Base-by-base conservation (phyloP, 305 asterid genomes). In the Stenogyne calaminthoides region DNA sequence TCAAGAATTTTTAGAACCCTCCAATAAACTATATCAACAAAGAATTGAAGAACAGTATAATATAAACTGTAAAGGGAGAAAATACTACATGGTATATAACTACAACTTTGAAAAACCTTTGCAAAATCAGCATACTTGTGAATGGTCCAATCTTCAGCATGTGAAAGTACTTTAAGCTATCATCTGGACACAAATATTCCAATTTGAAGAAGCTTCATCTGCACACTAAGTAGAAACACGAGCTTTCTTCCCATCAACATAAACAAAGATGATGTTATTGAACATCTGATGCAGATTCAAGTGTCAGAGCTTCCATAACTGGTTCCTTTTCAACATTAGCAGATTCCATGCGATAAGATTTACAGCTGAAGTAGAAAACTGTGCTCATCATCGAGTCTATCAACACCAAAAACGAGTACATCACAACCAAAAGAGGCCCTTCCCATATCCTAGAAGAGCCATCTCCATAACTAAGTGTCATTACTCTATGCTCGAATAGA, bases 391-490 rank as follows among this genome's bases (percentile, higher is more conserved):
- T 92, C 16, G 91, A 86, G 78, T 92, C 97, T 5, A 92, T 83
- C 44, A 92, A 89, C 84, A 83, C 85, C 75, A 95, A 86, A 64
- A 95, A 89, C 0, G 97, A 90, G 75, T 89, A 92, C 96, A 95
- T 86, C 55, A 88, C 27, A 22, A 95, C 96, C 87, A 95, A 80
- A 72, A 95, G 90, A 0, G 99, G 98, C 2, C 99, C 97, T 87
- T 95, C 98, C 99, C 98, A 95, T 69, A 89, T 78, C 80, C 97
- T 86, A 1, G 98, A 92, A 63, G 99, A 89, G 44, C 96, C 98
- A 80, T 92, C 93, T 66, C 96, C 99, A 73, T 92, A 90, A 71
- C 98, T 90, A 64, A 92, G 52, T 15, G 89, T 87, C 85, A 88
- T 95, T 70, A 90, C 97, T 75, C 99, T 77, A 75, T 94, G 98